These are phyloP conservation scores for Elsinoe batatas DNA, from an alignment of 2,329 filamentous ascomycete species.

Conservation along the genomic window DNA sequence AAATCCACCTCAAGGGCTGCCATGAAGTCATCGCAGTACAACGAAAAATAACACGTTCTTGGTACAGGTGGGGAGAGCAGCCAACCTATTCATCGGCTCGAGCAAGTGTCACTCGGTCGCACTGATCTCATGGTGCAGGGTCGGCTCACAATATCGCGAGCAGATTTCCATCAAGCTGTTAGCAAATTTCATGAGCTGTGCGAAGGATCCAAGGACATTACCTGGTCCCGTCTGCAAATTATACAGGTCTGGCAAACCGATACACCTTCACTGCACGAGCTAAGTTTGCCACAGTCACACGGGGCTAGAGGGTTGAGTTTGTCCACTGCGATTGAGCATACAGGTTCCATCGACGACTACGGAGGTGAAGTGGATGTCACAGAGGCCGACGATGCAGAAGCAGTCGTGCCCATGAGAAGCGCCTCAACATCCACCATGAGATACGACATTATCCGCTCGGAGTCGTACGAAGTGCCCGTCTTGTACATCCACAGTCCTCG, in stretches of 20 bases:
- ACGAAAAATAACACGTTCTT: too few relatives aligned
- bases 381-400: not conserved
- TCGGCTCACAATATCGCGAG: not conserved
- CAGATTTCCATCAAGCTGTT: not conserved
- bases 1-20: not conserved
- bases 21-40: not conserved
- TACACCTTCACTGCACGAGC: not conserved
- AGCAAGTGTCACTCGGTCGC: not conserved
- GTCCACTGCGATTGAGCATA: too few relatives aligned
- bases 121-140: not conserved
- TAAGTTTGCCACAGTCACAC: not conserved
- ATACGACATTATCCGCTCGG: slow-evolving; percentile 33
- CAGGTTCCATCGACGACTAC: too few relatives aligned
- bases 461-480: slow-evolving; percentile 36
- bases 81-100: too few relatives aligned
- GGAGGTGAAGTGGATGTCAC: not conserved
- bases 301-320: not conserved
- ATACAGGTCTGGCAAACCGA: not conserved
- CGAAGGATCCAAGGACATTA: not conserved
- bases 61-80: too few relatives aligned
- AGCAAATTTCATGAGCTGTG: not conserved
- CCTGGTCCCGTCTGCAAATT: not conserved
- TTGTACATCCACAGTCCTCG: slow-evolving; percentile 28
- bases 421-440: not conserved
- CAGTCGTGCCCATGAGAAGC: not conserved